These are phyloP conservation scores for Pseudocercospora cruenta DNA, from an alignment of 2,329 filamentous ascomycete genomes.

Conservation along the genomic window DNA sequence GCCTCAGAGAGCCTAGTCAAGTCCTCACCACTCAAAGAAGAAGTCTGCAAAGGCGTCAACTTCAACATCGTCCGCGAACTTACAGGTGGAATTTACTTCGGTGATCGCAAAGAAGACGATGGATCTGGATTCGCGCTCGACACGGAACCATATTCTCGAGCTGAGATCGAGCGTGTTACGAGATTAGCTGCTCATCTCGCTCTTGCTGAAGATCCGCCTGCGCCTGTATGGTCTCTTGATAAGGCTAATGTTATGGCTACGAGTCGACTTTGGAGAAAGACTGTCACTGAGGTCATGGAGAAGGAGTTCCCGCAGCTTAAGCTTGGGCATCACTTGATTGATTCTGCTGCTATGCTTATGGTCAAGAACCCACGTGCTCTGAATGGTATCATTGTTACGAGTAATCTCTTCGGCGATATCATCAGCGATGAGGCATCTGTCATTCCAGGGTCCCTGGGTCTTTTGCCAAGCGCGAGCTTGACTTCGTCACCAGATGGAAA, in stretches of 20 bases:
- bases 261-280: conserved; percentile 84
- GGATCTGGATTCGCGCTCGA: conserved; percentile 77
- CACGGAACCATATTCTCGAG: conserved; percentile 81
- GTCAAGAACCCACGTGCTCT: conserved; percentile 87
- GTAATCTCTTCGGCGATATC: conserved; percentile 95
- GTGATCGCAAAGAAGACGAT: conserved; percentile 79
- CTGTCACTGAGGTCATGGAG: conserved; percentile 79
- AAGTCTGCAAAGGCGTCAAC: conserved; percentile 83
- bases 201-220: conserved; percentile 72
- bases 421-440: conserved; percentile 94
- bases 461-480: conserved; percentile 85
- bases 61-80: conserved; percentile 92
- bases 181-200: conserved; percentile 81
- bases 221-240: conserved; percentile 83
- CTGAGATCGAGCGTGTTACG: conserved; percentile 86
- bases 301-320: conserved; percentile 87
- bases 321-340: conserved; percentile 87
- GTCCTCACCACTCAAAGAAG: conserved; percentile 81
- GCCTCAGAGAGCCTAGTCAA: conserved; percentile 83
- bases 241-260: conserved; percentile 97
- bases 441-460: conserved; percentile 86
- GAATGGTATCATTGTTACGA: conserved; percentile 89
- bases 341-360: conserved; percentile 97
- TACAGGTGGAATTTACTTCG: conserved; percentile 94
- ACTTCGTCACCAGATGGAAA: conserved; percentile 85